Percentiles rank a stretch among this genome's conserved stretches.
Evolutionary conservation across 352 stramenopile genomes (phyloP).

Genomic region (Phytopythium kandeliae): DNA sequence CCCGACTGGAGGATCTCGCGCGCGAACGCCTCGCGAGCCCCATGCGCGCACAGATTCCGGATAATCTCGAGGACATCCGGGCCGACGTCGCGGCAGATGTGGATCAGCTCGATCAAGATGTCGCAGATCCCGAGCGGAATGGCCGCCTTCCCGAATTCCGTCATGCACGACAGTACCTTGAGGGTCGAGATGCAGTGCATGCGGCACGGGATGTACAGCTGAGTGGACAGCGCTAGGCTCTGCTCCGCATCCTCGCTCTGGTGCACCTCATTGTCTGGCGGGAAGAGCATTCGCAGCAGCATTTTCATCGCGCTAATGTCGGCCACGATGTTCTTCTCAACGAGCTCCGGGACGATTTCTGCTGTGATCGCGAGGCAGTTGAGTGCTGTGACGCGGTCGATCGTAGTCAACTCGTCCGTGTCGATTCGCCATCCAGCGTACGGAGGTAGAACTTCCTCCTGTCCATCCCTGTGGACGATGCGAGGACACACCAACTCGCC

Average conservation of each 20-base stretch:
- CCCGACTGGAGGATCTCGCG: conserved; percentile 66
- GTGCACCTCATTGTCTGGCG: conserved; percentile 74
- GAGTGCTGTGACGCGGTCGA: conserved; percentile 51
- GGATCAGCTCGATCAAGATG: conserved; percentile 70
- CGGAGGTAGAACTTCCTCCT: conserved; percentile 25
- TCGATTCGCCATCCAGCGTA: conserved; percentile 58
- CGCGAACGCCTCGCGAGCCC: conserved; percentile 36
- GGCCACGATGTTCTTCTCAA: conserved; percentile 48
- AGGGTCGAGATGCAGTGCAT: conserved; percentile 57
- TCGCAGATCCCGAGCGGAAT: conserved; percentile 64
- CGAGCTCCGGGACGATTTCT: conserved; percentile 42
- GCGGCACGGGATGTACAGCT: conserved; percentile 59
- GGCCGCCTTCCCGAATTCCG: conserved; percentile 43
- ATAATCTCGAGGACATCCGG: conserved; percentile 54
- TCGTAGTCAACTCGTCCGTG: conserved; percentile 36
- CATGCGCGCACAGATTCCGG: conserved; percentile 54
- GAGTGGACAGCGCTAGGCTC: conserved; percentile 40
- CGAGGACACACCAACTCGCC: conserved; percentile 38
- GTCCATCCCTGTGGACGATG: conserved; percentile 21
- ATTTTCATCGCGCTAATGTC: conserved; percentile 67
- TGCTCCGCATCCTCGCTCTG: conserved; percentile 43
- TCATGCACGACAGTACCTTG: conserved; percentile 46
- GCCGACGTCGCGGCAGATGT: conserved; percentile 50
- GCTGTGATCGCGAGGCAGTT: conserved; percentile 61
- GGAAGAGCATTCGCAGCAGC: conserved; percentile 65